phyloP scores from a whole-genome alignment of 352 stramenopile genomes.

The Pythium sukuiense region DNA sequence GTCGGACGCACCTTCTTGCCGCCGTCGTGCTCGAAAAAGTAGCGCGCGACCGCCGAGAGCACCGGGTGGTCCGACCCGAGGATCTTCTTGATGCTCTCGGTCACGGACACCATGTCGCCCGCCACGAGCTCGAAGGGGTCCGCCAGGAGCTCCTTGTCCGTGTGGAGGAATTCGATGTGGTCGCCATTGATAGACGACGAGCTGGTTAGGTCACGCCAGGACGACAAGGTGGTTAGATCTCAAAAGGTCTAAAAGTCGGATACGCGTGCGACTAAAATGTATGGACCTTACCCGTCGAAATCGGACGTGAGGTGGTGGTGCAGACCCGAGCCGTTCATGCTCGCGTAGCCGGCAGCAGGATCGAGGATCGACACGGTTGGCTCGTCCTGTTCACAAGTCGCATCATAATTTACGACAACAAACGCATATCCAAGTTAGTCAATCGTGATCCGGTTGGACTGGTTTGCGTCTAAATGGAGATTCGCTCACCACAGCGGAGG shows the following conservation, averaged over 20 bases:
- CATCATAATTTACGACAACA: background rate
- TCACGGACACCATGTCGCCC: slow-evolving; percentile 91
- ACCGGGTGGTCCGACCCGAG: slow-evolving; percentile 97
- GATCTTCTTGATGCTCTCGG: slow-evolving; percentile 94
- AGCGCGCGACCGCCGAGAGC: slow-evolving; percentile 94
- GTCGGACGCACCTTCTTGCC: slow-evolving; percentile 98
- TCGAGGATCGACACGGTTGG: slow-evolving; percentile 84
- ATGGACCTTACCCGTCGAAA: slow-evolving; percentile 36
- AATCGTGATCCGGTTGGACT: background rate
- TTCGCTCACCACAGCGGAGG: slow-evolving; percentile 63
- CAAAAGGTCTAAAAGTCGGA: background rate
- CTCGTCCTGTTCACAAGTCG: slow-evolving; percentile 48
- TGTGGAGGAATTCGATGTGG: slow-evolving; percentile 52
- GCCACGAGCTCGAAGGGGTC: slow-evolving; percentile 95
- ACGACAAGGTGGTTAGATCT: slow-evolving; percentile 6
- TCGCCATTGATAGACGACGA: slow-evolving; percentile 29
- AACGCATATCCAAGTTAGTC: background rate
- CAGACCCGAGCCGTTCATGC: slow-evolving; percentile 30
- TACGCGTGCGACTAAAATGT: slow-evolving; percentile 6
- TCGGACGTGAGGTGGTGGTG: slow-evolving; percentile 43
- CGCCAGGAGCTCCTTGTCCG: slow-evolving; percentile 44
- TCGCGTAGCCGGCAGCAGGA: slow-evolving; percentile 60
- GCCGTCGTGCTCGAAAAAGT: slow-evolving; percentile 94
- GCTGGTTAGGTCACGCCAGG: slow-evolving; percentile 12
- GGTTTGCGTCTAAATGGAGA: slow-evolving; percentile 2